Conservation (phyloP, 202 grass and related monocot species). For the Brachypodium distachyon region DNA sequence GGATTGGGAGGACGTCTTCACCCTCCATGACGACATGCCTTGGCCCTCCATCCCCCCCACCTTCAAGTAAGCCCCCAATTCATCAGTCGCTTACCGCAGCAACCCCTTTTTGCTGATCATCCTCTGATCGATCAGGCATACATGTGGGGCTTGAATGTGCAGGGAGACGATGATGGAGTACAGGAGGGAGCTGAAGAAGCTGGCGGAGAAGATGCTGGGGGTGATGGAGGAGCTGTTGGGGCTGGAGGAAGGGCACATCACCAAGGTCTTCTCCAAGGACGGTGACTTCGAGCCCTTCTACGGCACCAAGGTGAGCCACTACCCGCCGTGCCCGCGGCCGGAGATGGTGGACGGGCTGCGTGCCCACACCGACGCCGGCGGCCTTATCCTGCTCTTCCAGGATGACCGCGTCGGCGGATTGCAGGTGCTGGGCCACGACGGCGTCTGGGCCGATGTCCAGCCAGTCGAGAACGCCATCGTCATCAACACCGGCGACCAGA, state of each 20-base stretch:
- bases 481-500: conserved; percentile 93
- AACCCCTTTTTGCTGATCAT: not conserved
- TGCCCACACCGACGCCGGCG: conserved; percentile 81
- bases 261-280: conserved; percentile 39
- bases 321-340: conserved; percentile 69
- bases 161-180: conserved; percentile 92
- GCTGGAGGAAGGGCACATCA: conserved; percentile 48
- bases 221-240: conserved; percentile 81
- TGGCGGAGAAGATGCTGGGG: conserved; percentile 51
- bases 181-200: conserved; percentile 55
- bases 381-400: conserved; percentile 84
- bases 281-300: conserved; percentile 59
- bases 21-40: conserved; percentile 51
- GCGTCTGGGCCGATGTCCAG: conserved; percentile 66
- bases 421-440: conserved; percentile 52
- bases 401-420: conserved; percentile 73
- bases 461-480: conserved; percentile 79
- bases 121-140: too few species aligned
- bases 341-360: conserved; percentile 69
- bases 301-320: conserved; percentile 95
- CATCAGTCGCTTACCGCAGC: too few species aligned
- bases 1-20: conserved; percentile 81
- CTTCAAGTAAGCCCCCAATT: conserved; percentile 45
- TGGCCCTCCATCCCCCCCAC: conserved; percentile 70
- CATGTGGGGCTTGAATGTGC: too few species aligned